Evolutionary conservation across 768 basidiomycete species (phyloP).

Genomic region (Paxillus ammoniavirescens): DNA sequence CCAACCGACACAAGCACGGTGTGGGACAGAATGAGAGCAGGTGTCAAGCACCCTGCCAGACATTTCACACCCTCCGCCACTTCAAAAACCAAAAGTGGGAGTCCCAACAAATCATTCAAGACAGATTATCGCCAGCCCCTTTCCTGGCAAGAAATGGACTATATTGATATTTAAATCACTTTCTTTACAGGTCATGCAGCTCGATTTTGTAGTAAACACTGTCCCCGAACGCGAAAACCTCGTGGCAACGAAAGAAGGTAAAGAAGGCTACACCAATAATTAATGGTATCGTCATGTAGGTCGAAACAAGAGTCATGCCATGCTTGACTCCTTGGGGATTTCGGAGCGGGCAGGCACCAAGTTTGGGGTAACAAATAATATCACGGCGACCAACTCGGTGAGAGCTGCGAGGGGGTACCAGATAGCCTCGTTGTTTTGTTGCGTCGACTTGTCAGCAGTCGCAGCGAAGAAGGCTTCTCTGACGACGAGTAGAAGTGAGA

Average conservation of each 20-base stretch:
- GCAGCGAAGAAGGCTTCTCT: slow-evolving; percentile 33
- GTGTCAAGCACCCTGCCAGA: not conserved
- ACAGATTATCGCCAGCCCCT: not conserved
- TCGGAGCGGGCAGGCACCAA: slow-evolving; percentile 27
- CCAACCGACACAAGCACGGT: not conserved
- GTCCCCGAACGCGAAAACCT: too few relatives aligned
- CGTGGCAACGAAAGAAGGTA: not conserved
- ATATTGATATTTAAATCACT: not conserved
- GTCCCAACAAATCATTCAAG: too few relatives aligned
- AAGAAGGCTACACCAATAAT: not conserved
- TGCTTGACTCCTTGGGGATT: not conserved
- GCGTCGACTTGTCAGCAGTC: slow-evolving; percentile 8
- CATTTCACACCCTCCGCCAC: slow-evolving; percentile 1
- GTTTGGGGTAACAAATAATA: slow-evolving; percentile 28
- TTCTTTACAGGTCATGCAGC: not conserved
- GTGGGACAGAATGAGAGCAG: not conserved
- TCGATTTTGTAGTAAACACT: not conserved
- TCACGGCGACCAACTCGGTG: slow-evolving; percentile 31
- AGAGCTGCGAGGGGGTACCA: slow-evolving; percentile 34
- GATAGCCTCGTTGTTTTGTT: slow-evolving; percentile 27
- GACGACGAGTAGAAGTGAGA: slow-evolving; percentile 24
- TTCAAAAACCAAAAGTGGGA: not conserved
- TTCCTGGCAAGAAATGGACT: not conserved
- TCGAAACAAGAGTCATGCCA: not conserved
- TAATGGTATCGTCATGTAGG: not conserved